Conservation (phyloP, 2,329 filamentous ascomycete genomes). For the Phialophora verrucosa region DNA sequence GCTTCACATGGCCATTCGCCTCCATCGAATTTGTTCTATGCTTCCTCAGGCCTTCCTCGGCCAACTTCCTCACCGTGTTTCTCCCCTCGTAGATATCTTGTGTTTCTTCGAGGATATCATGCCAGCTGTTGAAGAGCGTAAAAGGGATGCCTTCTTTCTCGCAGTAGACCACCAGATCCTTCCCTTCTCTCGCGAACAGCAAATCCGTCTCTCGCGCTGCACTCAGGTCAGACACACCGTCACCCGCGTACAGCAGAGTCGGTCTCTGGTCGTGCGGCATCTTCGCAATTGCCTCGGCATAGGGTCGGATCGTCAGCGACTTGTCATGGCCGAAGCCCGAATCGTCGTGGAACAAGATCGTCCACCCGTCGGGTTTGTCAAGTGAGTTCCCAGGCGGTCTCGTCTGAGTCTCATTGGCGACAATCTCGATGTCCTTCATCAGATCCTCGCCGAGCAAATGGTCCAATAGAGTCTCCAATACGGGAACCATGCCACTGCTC, state of each 20-base stretch:
- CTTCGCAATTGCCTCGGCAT: slow-evolving; percentile 62
- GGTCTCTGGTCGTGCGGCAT: slow-evolving; percentile 73
- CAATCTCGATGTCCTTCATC: slow-evolving; percentile 79
- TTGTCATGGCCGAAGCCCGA: slow-evolving; percentile 97
- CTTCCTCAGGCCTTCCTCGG: slow-evolving; percentile 47
- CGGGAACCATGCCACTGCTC: slow-evolving; percentile 88
- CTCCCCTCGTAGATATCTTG: slow-evolving; percentile 78
- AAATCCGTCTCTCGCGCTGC: slow-evolving; percentile 92
- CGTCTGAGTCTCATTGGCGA: slow-evolving; percentile 79
- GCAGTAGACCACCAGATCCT: slow-evolving; percentile 87
- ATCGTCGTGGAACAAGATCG: slow-evolving; percentile 80
- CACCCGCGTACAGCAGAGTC: slow-evolving; percentile 90
- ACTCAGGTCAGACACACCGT: slow-evolving; percentile 90
- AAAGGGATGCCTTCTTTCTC: slow-evolving; percentile 84
- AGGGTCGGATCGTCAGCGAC: slow-evolving; percentile 86
- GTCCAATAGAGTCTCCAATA: slow-evolving; percentile 82
- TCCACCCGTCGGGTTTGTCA: slow-evolving; percentile 82
- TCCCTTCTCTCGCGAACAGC: slow-evolving; percentile 89
- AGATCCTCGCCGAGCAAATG: slow-evolving; percentile 77
- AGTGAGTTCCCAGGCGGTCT: slow-evolving; percentile 72
- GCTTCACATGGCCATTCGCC: slow-evolving; percentile 22
- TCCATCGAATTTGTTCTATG: slow-evolving; percentile 38
- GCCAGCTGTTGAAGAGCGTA: slow-evolving; percentile 85
- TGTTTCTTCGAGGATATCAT: slow-evolving; percentile 74
- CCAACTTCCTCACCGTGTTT: slow-evolving; percentile 72